Evolutionary conservation across 441 rosid genomes (phyloP), one percentile per base, ranked within the genome.

Genomic region (Croton laevigatus): DNA sequence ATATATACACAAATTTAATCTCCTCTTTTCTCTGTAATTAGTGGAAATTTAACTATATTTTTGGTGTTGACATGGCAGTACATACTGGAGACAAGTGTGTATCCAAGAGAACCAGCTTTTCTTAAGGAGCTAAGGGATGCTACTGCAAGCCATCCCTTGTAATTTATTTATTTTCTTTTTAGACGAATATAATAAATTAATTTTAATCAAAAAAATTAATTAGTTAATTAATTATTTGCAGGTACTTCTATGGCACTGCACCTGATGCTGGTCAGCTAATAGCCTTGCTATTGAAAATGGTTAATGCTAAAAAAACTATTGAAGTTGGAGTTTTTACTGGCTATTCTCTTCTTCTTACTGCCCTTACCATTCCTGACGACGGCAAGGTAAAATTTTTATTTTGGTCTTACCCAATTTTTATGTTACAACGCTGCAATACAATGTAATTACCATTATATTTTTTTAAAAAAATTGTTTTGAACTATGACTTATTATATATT

Each of bases 251-350:
- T 53, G 87, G 87, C 2, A 87, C 97, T 58, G 83, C 95, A 51
- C 97, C 98, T 0, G 98, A 94, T 62, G 91, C 91, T 76, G 97
- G 91, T 20, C 98, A 94, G 78, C 86, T 94, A 66, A 68, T 94
- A 74, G 85, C 78, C 83, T 82, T 86, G 92, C 83, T 91, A 11
- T 78, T 94, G 62, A 88, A 89, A 78, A 81, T 94, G 17, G 77
- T 84, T 75, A 88, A 91, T 71, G 97, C 97, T 37, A 86, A 91
- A 76, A 90, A 85, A 80, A 94, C 97, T 20, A 94, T 94, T 89
- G 97, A 94, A 82, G 86, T 94, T 16, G 97, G 98, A 6, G 97
- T 94, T 53, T 91, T 82, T 87, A 94, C 97, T 14, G 97, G 97
- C 12, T 91, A 90, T 80, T 94, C 98, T 69, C 93, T 91, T 68